Conservation (phyloP, 2,329 filamentous ascomycete genomes). For the Nothopassalora personata region DNA sequence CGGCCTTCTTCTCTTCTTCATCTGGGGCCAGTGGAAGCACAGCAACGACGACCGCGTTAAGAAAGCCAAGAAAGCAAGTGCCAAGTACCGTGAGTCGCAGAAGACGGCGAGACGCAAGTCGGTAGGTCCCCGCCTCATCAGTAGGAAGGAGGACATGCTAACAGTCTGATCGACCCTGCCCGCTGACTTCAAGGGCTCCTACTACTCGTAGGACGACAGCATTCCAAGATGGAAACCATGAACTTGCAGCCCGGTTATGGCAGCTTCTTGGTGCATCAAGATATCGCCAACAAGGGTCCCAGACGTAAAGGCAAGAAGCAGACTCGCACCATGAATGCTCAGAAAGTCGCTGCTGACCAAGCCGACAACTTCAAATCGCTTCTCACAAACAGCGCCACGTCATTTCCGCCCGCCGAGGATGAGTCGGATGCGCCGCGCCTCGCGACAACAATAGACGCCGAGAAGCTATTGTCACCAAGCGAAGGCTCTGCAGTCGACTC, state of each 20-base stretch:
- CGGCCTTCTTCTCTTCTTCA: not conserved
- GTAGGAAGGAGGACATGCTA: not conserved
- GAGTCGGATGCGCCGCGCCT: not conserved
- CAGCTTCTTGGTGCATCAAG: not conserved
- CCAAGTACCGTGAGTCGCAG: not conserved
- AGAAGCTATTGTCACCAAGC: not conserved
- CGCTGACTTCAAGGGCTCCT: not conserved
- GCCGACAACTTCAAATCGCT: not conserved
- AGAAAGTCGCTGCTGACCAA: not conserved
- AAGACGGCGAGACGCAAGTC: not conserved
- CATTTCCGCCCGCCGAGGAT: not conserved
- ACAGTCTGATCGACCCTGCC: not conserved
- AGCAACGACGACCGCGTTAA: not conserved
- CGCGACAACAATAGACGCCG: not conserved
- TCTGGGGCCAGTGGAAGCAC: constrained; percentile 6
- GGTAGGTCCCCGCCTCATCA: not conserved
- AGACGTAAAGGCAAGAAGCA: not conserved
- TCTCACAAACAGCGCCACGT: not conserved
- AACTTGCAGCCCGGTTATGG: not conserved
- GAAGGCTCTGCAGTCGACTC: not conserved
- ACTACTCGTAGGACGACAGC: not conserved
- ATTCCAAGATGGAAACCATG: not conserved
- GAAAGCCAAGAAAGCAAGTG: constrained; percentile 6
- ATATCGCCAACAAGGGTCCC: not conserved
- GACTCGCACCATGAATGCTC: not conserved